Percentiles rank a stretch among this genome's conserved stretches.
Conservation (phyloP, 441 rosid genomes). For the Euphorbia celastroides region DNA sequence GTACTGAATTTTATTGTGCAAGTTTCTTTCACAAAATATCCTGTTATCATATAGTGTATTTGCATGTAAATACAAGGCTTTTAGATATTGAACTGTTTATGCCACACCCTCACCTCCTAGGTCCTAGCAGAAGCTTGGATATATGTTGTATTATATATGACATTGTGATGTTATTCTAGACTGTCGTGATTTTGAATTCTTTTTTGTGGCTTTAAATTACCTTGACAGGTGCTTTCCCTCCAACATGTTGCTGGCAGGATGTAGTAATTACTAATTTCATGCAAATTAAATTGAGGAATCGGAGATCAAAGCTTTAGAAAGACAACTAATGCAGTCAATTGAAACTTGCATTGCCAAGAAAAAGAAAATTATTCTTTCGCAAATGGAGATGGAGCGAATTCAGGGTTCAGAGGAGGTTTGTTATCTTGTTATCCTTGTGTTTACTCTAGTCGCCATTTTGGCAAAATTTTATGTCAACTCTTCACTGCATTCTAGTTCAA, state of each 20-base stretch:
- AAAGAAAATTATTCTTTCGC: constrained; percentile 83
- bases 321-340: constrained; percentile 94
- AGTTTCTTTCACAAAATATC: not conserved
- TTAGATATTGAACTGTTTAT: not conserved
- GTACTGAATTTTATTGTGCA: not conserved
- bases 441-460: constrained; percentile 13
- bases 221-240: not conserved
- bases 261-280: constrained; percentile 21
- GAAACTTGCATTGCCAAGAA: constrained; percentile 89
- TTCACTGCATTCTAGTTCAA: not conserved
- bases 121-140: not conserved
- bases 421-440: constrained; percentile 16
- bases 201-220: constrained; percentile 4
- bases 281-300: constrained; percentile 67
- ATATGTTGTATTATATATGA: not conserved
- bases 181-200: not conserved
- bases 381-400: constrained; percentile 84
- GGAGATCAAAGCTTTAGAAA: constrained; percentile 88
- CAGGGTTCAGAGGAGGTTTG: constrained; percentile 89
- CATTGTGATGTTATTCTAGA: constrained; percentile 3
- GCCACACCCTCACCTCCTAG: not conserved
- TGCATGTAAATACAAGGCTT: not conserved
- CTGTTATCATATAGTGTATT: not conserved
- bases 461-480: not conserved
- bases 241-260: constrained; percentile 8